Percentiles rank a stretch among this genome's conserved stretches.
Conservation (phyloP, 169 alveolate genomes). For the Plasmodium inui region DNA sequence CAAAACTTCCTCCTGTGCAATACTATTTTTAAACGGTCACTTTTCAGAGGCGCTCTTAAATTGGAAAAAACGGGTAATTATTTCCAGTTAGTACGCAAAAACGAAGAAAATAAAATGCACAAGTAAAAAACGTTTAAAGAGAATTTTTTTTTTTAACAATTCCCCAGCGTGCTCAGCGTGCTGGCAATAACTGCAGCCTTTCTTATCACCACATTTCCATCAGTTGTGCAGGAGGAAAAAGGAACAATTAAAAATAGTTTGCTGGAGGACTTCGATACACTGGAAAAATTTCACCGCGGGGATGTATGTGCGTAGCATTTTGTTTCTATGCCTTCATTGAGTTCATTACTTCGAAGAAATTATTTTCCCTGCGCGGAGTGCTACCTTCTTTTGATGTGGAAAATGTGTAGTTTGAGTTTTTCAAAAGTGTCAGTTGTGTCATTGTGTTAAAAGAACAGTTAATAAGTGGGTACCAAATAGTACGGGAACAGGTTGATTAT, state of each 20-base stretch:
- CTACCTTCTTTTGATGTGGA: background rate
- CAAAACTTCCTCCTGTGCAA: background rate
- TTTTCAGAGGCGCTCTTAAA: background rate
- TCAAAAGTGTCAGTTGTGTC: background rate
- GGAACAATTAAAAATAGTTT: background rate
- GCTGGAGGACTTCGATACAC: background rate
- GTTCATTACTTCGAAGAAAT: background rate
- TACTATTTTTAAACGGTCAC: background rate
- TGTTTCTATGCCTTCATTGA: background rate
- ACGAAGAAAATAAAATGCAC: background rate
- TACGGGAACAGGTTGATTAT: background rate
- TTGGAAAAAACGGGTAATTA: background rate
- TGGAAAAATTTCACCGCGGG: background rate
- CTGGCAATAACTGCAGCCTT: background rate
- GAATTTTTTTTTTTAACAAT: background rate
- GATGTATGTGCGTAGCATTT: constrained; percentile 1
- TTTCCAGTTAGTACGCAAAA: background rate
- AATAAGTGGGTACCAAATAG: background rate
- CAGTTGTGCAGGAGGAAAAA: background rate
- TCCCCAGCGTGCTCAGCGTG: background rate
- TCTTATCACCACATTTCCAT: background rate
- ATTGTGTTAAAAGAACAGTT: background rate
- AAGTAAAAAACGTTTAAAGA: background rate
- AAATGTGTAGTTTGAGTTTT: background rate
- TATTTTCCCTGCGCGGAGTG: background rate